These are phyloP conservation scores for Boletales sp. DNA, from an alignment of 768 basidiomycete species.

Conservation along the genomic window DNA sequence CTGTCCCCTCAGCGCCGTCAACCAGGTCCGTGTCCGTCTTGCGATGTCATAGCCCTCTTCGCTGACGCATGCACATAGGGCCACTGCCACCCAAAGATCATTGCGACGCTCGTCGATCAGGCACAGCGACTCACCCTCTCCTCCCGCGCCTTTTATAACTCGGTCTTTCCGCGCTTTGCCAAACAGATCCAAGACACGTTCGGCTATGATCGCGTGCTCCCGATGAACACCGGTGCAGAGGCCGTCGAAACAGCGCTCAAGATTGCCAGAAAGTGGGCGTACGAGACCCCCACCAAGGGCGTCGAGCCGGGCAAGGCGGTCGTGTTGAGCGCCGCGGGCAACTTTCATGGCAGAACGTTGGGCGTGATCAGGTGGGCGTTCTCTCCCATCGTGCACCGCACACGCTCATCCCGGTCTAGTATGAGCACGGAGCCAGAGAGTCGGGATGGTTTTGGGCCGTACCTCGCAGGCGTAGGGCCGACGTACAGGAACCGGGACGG, in stretches of 20 bases:
- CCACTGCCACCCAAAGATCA: slow-evolving; percentile 89
- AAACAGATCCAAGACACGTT: slow-evolving; percentile 80
- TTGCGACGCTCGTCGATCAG: slow-evolving; percentile 77
- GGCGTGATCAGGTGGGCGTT: slow-evolving; percentile 71
- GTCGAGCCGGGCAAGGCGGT: slow-evolving; percentile 63
- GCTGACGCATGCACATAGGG: slow-evolving; percentile 44
- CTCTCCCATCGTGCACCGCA: background rate
- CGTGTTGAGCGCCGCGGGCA: slow-evolving; percentile 80
- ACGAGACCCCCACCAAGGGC: slow-evolving; percentile 73
- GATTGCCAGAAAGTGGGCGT: slow-evolving; percentile 96
- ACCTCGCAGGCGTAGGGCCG: slow-evolving; percentile 81
- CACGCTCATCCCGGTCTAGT: slow-evolving; percentile 33
- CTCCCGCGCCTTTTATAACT: slow-evolving; percentile 95
- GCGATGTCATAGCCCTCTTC: background rate
- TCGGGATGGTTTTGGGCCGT: slow-evolving; percentile 87
- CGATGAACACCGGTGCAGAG: slow-evolving; percentile 99
- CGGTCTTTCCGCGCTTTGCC: slow-evolving; percentile 86
- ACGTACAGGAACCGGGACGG: slow-evolving; percentile 55
- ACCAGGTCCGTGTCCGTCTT: slow-evolving; percentile 55
- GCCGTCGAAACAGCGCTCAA: slow-evolving; percentile 98
- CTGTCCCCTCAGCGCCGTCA: slow-evolving; percentile 60
- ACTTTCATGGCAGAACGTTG: slow-evolving; percentile 94
- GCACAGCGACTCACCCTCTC: slow-evolving; percentile 89
- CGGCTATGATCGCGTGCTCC: slow-evolving; percentile 92
- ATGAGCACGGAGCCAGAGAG: slow-evolving; percentile 96